Conservation (phyloP, 1,139 yeast genomes). For the Trichomonascaceae sp. region DNA sequence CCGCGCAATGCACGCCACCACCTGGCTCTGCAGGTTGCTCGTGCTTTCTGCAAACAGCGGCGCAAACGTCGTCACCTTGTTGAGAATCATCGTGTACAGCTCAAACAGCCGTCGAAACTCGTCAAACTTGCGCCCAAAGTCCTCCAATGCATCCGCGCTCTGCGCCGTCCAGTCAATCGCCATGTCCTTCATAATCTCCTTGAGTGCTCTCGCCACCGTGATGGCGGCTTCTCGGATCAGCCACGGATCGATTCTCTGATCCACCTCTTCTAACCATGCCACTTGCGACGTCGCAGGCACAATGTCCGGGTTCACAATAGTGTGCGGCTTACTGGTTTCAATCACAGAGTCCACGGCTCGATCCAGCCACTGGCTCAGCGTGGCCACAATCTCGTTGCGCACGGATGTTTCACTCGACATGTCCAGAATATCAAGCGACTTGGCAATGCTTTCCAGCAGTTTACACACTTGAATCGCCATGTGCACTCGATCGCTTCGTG, state of each 20-base stretch:
- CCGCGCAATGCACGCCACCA: constrained; percentile 56
- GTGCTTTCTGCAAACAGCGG: constrained; percentile 31
- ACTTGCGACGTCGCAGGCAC: constrained; percentile 2
- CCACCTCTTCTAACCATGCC: no score
- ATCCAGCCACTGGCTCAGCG: constrained; percentile 55
- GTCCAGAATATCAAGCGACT: constrained; percentile 23
- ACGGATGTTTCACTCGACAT: constrained; percentile 41
- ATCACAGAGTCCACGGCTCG: constrained; percentile 3
- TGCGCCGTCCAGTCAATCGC: neutral
- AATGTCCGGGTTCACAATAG: no score
- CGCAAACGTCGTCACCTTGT: constrained; percentile 23
- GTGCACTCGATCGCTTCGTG: constrained; percentile 31
- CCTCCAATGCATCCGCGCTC: no score
- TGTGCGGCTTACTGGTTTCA: neutral
- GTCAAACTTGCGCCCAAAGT: constrained; percentile 6
- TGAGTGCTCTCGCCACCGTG: neutral
- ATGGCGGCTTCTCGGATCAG: neutral
- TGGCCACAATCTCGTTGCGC: constrained; percentile 49
- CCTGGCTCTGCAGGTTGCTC: constrained; percentile 45
- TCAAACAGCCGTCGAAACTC: constrained; percentile 9
- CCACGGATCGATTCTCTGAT: neutral
- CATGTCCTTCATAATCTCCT: neutral
- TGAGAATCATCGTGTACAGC: constrained; percentile 17
- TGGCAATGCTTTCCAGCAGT: constrained; percentile 38
- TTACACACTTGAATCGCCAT: constrained; percentile 49